A percentile compares a stretch with the other conserved stretches of the same genome.
phyloP scores from a whole-genome alignment of 495 filamentous ascomycete genomes.

The Hypomontagnella monticulosa region DNA sequence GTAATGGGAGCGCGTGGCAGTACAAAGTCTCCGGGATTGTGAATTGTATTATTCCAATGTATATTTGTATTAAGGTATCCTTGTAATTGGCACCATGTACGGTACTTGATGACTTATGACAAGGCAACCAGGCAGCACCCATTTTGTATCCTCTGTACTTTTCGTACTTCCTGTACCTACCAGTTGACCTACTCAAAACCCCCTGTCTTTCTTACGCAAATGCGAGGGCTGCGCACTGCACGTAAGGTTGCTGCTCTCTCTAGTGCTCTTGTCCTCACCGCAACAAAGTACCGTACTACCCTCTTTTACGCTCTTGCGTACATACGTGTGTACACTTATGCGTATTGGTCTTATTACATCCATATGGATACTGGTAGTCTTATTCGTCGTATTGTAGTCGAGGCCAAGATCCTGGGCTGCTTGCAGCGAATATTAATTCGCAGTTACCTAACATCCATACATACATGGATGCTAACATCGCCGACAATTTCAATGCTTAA shows the following conservation, averaged over 20 bases:
- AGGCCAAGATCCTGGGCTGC: conserved; percentile 22
- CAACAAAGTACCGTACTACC: conserved; percentile 35
- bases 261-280: conserved; percentile 36
- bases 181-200: not conserved
- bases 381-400: conserved; percentile 10
- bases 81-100: conserved; percentile 12
- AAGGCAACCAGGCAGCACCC: conserved; percentile 19
- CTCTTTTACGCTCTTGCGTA: conserved; percentile 11
- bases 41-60: conserved; percentile 6
- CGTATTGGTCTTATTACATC: no score
- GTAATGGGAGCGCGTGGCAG: conserved; percentile 39
- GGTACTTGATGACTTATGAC: conserved; percentile 1
- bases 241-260: no score
- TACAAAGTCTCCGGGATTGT: conserved; percentile 14
- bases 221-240: conserved; percentile 33
- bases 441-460: conserved; percentile 22
- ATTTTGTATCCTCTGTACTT: not conserved
- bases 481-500: conserved; percentile 39
- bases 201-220: conserved; percentile 36
- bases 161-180: no score
- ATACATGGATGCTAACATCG: no score
- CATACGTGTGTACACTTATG: conserved; percentile 7
- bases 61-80: no score
- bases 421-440: conserved; percentile 27
- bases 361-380: no score